Percentiles rank a stretch among this genome's conserved stretches.
These are phyloP conservation scores for Piper longum DNA, from an alignment of 164 flowering plant genomes.

Conservation along the genomic window DNA sequence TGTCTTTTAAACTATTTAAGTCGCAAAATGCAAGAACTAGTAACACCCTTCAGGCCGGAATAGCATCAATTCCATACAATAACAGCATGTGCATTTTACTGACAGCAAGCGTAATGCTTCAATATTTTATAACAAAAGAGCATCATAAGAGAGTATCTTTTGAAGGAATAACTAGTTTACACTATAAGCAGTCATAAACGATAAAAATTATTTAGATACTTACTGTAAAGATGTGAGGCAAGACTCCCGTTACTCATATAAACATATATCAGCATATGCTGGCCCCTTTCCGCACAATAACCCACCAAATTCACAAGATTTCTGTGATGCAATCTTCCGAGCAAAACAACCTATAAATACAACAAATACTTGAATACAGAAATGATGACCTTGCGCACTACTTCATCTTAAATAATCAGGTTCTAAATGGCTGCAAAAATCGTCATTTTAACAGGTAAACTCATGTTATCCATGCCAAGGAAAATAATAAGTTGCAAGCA, in stretches of 20 bases:
- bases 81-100: no score
- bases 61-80: no score
- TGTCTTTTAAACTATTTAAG: neutral
- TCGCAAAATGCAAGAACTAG: neutral
- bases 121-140: no score
- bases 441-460: no score
- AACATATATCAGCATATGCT: conserved; percentile 83
- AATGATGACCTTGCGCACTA: neutral
- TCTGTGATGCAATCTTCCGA: conserved; percentile 92
- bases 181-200: neutral
- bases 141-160: no score
- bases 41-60: no score
- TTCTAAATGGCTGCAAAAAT: no score
- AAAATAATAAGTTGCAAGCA: no score
- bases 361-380: neutral
- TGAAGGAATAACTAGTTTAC: neutral
- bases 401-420: neutral
- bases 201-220: conserved; percentile 13
- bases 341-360: conserved; percentile 58
- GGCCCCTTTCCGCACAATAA: conserved; percentile 90
- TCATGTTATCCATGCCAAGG: no score
- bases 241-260: conserved; percentile 91
- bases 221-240: conserved; percentile 89
- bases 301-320: conserved; percentile 97
- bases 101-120: no score